Evolutionary conservation across 371 early-diverging fungal species (phyloP).

Genomic region (Zopfochytrium polystomum): DNA sequence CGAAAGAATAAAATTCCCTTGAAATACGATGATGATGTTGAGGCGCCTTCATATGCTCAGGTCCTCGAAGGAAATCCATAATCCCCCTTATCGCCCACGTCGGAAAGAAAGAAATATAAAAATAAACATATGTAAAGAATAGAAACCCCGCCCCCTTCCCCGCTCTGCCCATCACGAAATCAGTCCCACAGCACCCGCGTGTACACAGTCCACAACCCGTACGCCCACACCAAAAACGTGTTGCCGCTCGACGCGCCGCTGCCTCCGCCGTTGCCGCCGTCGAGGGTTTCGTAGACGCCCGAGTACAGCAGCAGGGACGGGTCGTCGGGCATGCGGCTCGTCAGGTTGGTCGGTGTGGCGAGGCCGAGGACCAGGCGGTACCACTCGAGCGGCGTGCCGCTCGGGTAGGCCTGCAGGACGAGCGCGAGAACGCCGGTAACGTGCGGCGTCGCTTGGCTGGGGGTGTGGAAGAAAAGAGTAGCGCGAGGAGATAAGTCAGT

Average conservation of each 20-base stretch:
- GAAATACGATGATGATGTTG: too few relatives aligned
- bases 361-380: neutral
- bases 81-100: too few relatives aligned
- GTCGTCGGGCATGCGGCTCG: neutral
- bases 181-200: neutral
- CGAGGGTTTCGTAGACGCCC: neutral
- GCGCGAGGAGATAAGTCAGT: neutral
- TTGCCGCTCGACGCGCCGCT: neutral
- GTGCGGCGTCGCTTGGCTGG: conserved; percentile 14
- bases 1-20: too few relatives aligned
- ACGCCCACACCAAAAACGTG: neutral
- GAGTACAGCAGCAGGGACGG: neutral
- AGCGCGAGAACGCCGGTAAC: conserved; percentile 11
- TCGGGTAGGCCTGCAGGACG: conserved; percentile 1
- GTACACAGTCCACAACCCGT: neutral
- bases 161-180: neutral
- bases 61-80: too few relatives aligned
- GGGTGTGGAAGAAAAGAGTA: neutral
- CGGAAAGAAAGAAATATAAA: too few relatives aligned
- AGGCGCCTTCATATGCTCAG: too few relatives aligned
- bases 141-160: too few relatives aligned
- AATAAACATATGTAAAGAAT: too few relatives aligned
- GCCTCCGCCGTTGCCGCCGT: neutral
- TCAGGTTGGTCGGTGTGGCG: neutral
- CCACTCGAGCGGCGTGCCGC: neutral